Evolutionary conservation across 2,329 filamentous ascomycete genomes (phyloP), one percentile per base, ranked within the genome.

Genomic region (Fusarium nanum): DNA sequence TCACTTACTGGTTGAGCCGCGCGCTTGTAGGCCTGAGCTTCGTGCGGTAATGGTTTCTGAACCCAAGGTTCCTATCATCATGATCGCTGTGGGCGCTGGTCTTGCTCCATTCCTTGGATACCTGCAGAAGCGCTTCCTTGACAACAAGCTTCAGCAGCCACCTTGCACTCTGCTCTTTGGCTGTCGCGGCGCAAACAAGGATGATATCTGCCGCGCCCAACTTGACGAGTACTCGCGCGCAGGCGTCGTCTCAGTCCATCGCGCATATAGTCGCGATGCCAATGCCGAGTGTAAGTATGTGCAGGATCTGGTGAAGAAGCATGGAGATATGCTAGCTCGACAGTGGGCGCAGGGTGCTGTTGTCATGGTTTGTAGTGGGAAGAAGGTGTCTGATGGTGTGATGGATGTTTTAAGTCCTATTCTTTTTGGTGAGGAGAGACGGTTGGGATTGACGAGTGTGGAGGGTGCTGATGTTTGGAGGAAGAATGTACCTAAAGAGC

Each of bases 301-400:
- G 13, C 60, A 64, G 6, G 59, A 27, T 1, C 16, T 64, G 28
- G 18, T 64, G 1, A 32, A 23, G 4, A 64, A 37, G 7, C 49
- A 64, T 1, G 4, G 28, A 1, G 34, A 48, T 8, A 32, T 16
- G 1, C 13, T 64, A 2, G 49, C 59, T 0, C 34, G 27, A 2
- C 42, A 64, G n/a, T 64, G 60, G 60, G 42, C 14, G 3, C 59
- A 64, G 28, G 60, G 60, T 6, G 59, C 60, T 5, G 18, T 64
- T n/a, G 20, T 64, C 1, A 57, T 64, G 23, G 2, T 64, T 0
- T 64, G 60, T 13, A 64, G 60, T 64, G 60, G 60, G 0, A 64
- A 64, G 28, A 64, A 64, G 34, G 60, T 57, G 0, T 37, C 60
- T 3, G 44, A 64, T 45, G 60, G 53, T 20, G 59, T 64, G 14